Percentiles rank a stretch among this genome's conserved stretches.
Evolutionary conservation across 768 basidiomycete genomes (phyloP).

Genomic region (Naganishia friedmannii): DNA sequence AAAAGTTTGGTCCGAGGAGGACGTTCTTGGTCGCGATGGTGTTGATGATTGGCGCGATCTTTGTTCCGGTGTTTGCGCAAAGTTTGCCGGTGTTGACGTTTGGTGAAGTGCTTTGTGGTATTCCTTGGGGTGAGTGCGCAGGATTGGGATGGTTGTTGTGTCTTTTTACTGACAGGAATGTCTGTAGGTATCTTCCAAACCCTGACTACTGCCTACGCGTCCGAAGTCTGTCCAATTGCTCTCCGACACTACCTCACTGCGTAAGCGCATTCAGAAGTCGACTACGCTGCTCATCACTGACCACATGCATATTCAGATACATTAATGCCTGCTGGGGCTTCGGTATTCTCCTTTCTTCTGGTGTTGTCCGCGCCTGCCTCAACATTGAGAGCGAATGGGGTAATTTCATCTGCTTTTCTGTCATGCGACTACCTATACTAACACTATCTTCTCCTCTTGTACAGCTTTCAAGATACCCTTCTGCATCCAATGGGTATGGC

Average conservation of each 20-base stretch:
- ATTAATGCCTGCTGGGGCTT: slow-evolving; percentile 29
- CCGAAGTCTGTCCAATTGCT: slow-evolving; percentile 47
- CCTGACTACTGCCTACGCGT: slow-evolving; percentile 41
- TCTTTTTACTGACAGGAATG: background rate
- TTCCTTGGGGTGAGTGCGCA: slow-evolving; percentile 46
- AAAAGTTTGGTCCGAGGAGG: slow-evolving; percentile 28
- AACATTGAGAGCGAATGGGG: slow-evolving; percentile 33
- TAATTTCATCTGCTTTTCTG: slow-evolving; percentile 10
- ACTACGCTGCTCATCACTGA: background rate
- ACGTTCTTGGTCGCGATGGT: slow-evolving; percentile 31
- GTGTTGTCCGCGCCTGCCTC: slow-evolving; percentile 28
- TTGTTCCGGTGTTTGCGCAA: slow-evolving; percentile 38
- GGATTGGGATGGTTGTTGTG: background rate
- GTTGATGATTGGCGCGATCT: slow-evolving; percentile 37
- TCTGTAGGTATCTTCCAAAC: slow-evolving; percentile 32
- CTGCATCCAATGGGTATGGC: slow-evolving; percentile 38
- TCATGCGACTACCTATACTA: background rate
- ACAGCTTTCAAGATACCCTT: slow-evolving; percentile 27
- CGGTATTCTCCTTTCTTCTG: slow-evolving; percentile 36
- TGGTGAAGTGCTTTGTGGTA: slow-evolving; percentile 43
- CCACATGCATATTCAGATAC: background rate
- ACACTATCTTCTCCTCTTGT: background rate
- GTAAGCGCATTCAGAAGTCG: slow-evolving; percentile 21
- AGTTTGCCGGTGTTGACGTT: slow-evolving; percentile 34
- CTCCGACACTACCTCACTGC: slow-evolving; percentile 45